Percentiles rank a stretch among this genome's conserved stretches.
phyloP scores from a whole-genome alignment of 2,329 filamentous ascomycete genomes.

The Elsinoe necatrix region DNA sequence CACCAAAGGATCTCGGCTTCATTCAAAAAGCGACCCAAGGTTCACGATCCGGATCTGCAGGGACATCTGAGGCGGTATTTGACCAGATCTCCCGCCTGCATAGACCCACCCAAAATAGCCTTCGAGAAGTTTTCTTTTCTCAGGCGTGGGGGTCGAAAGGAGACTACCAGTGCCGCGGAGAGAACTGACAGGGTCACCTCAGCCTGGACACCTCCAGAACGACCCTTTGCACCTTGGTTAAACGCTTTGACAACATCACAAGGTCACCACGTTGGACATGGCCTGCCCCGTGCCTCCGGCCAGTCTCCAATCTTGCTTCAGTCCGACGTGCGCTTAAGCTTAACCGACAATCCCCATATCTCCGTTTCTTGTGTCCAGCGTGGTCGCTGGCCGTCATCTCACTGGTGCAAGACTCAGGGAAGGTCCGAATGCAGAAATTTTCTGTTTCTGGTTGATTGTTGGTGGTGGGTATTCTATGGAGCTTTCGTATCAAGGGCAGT shows the following conservation, averaged over 20 bases:
- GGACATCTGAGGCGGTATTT: not conserved
- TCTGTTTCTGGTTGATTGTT: conserved; percentile 7
- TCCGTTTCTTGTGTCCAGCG: not conserved
- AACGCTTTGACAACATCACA: conserved; percentile 4
- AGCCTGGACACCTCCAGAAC: not conserved
- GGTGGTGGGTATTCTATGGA: conserved; percentile 9
- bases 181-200: not conserved
- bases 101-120: not conserved
- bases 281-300: not conserved
- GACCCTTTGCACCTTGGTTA: not conserved
- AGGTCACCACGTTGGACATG: not conserved
- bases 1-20: not conserved
- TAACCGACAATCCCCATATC: not conserved
- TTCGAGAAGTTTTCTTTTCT: not conserved
- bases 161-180: not conserved
- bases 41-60: not conserved
- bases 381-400: not conserved
- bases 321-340: not conserved
- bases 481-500: not conserved
- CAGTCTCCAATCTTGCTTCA: not conserved
- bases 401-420: not conserved
- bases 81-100: conserved; percentile 4
- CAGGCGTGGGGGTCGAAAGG: not conserved
- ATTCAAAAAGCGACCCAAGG: not conserved
- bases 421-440: conserved; percentile 1